A percentile compares a stretch with the other conserved stretches of the same genome.
Evolutionary conservation across 768 basidiomycete species (phyloP).

Genomic region (Psilocybe subaeruginosa): DNA sequence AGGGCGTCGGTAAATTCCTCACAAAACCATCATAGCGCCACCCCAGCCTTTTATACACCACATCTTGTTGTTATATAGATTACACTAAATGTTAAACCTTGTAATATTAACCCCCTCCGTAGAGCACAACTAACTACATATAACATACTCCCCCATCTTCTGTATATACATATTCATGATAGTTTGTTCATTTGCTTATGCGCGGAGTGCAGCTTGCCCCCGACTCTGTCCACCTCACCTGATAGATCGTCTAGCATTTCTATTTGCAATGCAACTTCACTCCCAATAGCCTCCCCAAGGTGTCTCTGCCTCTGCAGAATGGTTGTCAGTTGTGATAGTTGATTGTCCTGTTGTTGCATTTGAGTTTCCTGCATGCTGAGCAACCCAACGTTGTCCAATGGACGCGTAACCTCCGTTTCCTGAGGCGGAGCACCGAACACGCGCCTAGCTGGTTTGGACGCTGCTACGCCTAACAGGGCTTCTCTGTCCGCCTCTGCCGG

Average conservation of each 20-base stretch:
- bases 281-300: conserved; percentile 83
- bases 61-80: conserved; percentile 17
- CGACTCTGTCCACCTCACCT: conserved; percentile 75
- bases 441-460: conserved; percentile 59
- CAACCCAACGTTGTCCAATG: conserved; percentile 83
- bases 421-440: conserved; percentile 79
- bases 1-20: conserved; percentile 66
- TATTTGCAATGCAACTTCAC: conserved; percentile 82
- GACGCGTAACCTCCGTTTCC: conserved; percentile 87
- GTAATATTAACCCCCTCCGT: conserved; percentile 30
- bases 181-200: conserved; percentile 85
- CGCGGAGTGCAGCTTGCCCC: conserved; percentile 75
- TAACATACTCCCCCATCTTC: not conserved
- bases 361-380: conserved; percentile 79
- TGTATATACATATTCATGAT: conserved; percentile 39
- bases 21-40: conserved; percentile 33
- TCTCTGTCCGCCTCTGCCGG: conserved; percentile 62
- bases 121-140: conserved; percentile 22
- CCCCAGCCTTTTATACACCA: not conserved
- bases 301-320: conserved; percentile 85
- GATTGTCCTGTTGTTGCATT: conserved; percentile 82
- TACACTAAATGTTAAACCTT: conserved; percentile 20
- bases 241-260: conserved; percentile 84
- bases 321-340: conserved; percentile 78
- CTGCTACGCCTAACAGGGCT: conserved; percentile 56